A percentile compares a stretch with the other conserved stretches of the same genome.
These are phyloP conservation scores for Talaromyces stipitatus DNA, from an alignment of 495 filamentous ascomycete genomes.

Conservation along the genomic window DNA sequence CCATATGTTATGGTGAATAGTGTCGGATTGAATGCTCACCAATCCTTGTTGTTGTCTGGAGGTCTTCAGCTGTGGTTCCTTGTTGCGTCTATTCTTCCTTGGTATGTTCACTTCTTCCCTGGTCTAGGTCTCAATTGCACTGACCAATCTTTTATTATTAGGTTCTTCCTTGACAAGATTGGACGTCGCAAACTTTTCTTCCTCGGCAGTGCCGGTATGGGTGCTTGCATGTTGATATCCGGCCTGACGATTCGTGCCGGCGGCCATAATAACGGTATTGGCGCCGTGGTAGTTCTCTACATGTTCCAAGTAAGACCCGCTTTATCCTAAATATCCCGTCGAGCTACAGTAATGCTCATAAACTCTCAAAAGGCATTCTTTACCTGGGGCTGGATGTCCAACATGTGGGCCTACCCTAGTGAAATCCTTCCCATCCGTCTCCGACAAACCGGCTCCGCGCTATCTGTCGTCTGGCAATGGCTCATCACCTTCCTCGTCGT, in stretches of 20 bases:
- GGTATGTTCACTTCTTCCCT: neutral
- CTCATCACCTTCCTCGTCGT: conserved; percentile 26
- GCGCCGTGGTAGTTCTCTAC: conserved; percentile 2
- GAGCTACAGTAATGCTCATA: conserved; percentile 13
- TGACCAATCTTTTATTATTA: conserved; percentile 5
- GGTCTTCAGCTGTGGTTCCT: conserved; percentile 8
- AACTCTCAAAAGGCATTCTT: conserved; percentile 28
- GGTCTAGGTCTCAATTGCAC: neutral
- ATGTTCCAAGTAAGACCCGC: conserved; percentile 9
- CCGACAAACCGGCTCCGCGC: conserved; percentile 47
- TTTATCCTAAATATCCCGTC: no score
- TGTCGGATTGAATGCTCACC: conserved; percentile 2
- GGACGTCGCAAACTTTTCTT: conserved; percentile 46
- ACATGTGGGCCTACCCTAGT: conserved; percentile 60
- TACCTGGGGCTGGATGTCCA: conserved; percentile 46
- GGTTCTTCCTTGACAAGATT: conserved; percentile 45
- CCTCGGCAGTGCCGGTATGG: conserved; percentile 42
- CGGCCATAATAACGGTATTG: neutral
- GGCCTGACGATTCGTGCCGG: conserved; percentile 4
- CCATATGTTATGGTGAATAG: conserved; percentile 7
- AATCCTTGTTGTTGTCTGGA: conserved; percentile 4
- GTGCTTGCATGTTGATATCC: conserved; percentile 19
- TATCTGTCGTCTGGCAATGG: conserved; percentile 23
- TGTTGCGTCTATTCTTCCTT: conserved; percentile 4
- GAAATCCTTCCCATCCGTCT: conserved; percentile 61